phyloP scores from a whole-genome alignment of 192 early-diverging fungal species.

The Diversispora eburnea region DNA sequence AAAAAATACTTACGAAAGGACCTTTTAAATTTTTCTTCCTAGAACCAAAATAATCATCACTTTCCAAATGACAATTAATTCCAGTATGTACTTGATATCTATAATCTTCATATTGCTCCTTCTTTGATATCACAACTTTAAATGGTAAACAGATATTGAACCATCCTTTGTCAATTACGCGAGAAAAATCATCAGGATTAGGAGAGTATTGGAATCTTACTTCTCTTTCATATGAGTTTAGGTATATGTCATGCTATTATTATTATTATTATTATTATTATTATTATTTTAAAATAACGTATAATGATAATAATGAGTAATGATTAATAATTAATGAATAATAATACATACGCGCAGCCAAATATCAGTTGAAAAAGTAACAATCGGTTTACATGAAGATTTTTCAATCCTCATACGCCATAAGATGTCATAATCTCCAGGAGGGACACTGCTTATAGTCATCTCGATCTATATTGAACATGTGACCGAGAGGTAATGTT shows the following conservation, averaged over 20 bases:
- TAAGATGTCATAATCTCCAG: conserved; percentile 3
- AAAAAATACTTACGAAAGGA: conserved; percentile 7
- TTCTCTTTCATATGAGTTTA: conserved; percentile 18
- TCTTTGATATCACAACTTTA: neutral
- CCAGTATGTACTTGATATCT: conserved; percentile 23
- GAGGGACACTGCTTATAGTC: conserved; percentile 11
- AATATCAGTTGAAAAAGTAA: neutral
- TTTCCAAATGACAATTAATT: conserved; percentile 1
- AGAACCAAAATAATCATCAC: no score
- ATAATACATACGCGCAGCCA: neutral
- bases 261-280: no score
- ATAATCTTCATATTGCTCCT: neutral
- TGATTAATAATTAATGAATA: neutral
- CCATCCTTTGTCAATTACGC: conserved; percentile 13
- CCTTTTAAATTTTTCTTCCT: neutral
- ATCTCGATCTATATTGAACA: conserved; percentile 10
- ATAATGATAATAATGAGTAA: no score
- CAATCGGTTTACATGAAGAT: neutral
- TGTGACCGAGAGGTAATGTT: no score
- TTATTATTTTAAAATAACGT: no score
- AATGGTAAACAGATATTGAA: neutral
- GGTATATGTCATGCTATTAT: conserved; percentile 10
- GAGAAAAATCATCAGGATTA: neutral
- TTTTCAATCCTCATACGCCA: conserved; percentile 16
- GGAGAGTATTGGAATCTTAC: neutral